phyloP scores from a whole-genome alignment of 768 basidiomycete genomes.

The Pholiota molesta region DNA sequence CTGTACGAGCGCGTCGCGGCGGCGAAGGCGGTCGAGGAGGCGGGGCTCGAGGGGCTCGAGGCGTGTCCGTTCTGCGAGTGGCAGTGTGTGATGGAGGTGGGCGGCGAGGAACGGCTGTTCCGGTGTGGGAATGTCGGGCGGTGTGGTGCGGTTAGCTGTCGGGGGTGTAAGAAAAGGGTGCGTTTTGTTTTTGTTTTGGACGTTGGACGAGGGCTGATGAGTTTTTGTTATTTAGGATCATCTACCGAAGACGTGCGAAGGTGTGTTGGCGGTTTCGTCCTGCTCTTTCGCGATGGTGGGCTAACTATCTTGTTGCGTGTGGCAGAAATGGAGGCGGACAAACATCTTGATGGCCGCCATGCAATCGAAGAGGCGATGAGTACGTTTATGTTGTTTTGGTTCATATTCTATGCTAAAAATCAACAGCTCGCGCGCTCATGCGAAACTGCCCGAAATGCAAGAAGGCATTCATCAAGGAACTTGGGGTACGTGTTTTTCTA shows the following conservation, averaged over 20 bases:
- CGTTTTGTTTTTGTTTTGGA: slow-evolving; percentile 35
- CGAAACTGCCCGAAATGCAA: slow-evolving; percentile 86
- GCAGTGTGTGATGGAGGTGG: slow-evolving; percentile 72
- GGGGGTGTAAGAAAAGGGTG: slow-evolving; percentile 68
- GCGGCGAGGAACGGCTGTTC: slow-evolving; percentile 62
- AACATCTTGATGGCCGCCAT: slow-evolving; percentile 74
- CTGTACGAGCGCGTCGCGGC: slow-evolving; percentile 78
- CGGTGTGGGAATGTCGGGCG: slow-evolving; percentile 60
- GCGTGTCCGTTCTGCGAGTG: slow-evolving; percentile 93
- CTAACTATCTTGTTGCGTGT: not conserved
- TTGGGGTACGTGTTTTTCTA: slow-evolving; percentile 54
- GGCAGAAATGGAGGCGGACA: slow-evolving; percentile 76
- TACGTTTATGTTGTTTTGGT: slow-evolving; percentile 31
- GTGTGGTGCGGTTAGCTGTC: slow-evolving; percentile 78
- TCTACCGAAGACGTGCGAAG: slow-evolving; percentile 79
- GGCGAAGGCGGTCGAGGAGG: slow-evolving; percentile 77
- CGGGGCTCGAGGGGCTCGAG: slow-evolving; percentile 78
- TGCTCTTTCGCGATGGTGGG: no score
- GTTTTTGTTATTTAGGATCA: slow-evolving; percentile 36
- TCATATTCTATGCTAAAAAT: slow-evolving; percentile 6
- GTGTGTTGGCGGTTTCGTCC: slow-evolving; percentile 30
- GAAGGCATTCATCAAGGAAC: slow-evolving; percentile 83
- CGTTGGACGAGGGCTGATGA: not conserved
- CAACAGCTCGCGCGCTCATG: slow-evolving; percentile 75
- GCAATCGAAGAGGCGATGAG: slow-evolving; percentile 94